A percentile compares a stretch with the other conserved stretches of the same genome.
phyloP scores from a whole-genome alignment of 176 grass and related monocot species.

The Bothriochloa decipiens region DNA sequence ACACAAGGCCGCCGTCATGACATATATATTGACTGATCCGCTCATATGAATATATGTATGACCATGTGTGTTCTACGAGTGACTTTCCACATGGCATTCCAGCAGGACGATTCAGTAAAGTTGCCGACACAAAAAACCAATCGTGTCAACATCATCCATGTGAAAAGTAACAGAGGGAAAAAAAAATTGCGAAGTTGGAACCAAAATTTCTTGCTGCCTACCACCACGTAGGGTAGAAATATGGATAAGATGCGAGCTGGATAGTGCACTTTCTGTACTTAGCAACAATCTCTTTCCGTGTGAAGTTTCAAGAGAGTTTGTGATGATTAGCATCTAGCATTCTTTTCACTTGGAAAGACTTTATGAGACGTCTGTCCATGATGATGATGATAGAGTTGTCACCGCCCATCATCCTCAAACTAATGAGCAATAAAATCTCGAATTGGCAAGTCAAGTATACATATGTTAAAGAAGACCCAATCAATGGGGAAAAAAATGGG shows the following conservation, averaged over 20 bases:
- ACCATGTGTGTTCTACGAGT: not conserved
- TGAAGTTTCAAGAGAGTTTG: not conserved
- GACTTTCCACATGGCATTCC: not conserved
- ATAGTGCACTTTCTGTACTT: not conserved
- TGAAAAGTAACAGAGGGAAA: not conserved
- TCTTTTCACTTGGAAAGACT: not conserved
- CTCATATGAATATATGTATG: no score
- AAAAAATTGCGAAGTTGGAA: not conserved
- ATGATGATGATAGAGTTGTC: not conserved
- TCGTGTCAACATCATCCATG: not conserved
- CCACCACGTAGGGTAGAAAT: not conserved
- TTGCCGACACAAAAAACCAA: not conserved
- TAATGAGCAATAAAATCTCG: not conserved
- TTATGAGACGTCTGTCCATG: not conserved
- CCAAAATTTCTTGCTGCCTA: not conserved
- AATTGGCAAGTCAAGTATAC: no score
- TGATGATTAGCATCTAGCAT: not conserved
- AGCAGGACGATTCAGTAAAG: not conserved
- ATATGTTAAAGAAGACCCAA: no score
- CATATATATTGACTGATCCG: not conserved
- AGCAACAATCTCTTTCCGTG: not conserved
- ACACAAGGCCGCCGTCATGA: not conserved
- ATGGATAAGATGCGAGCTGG: not conserved
- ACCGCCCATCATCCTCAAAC: not conserved
- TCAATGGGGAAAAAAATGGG: no score